Base-by-base conservation (phyloP, 2,329 filamentous ascomycete genomes). In the Macrophomina pseudophaseolina region DNA sequence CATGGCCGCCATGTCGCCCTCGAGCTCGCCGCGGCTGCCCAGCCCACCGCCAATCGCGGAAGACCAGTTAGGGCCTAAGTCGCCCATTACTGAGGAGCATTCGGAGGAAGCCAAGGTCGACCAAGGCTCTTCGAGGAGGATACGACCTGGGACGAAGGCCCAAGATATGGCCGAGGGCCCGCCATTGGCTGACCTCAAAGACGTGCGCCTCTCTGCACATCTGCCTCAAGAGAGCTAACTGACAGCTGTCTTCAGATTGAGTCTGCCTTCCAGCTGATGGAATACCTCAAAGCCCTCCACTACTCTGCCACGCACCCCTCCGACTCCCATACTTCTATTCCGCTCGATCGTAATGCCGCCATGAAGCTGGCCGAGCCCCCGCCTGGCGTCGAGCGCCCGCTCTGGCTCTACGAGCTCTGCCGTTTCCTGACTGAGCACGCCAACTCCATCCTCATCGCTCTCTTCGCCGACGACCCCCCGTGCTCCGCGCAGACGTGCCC, bases 371-470 rank as follows among this genome's bases (percentile, higher is more conserved):
- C 93, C 44, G 89, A 89, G 52, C 91, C 94, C 28, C 95, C 95
- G 0, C 85, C 89, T 28, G 90, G 91, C 67, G 90, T 95, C 70
- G 93, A 97, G 75, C 89, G 90, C 71, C 92, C 91, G 9, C 86
- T 98, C 51, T 99, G 95, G 95, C 90, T 98, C 53, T 99, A 98
- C 81, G 95, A 99, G 81, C 90, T 99, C 59, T 97, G 93, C 75
- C 93, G 95, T 68, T 97, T 98, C 78, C 88, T 99, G 67, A 96
- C 94, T 64, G 91, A 94, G 71, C 94, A 97, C 80, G 94, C 93
- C 77, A 99, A 99, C 82, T 89, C 90, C 69, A 87, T 99, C 66
- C 92, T 98, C 71, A 89, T 97, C 67, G 93, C 92, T 70, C 94
- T 99, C 74, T 93, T 99, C 73, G 92, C 93, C 76, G 95, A 98